Evolutionary conservation across 2,329 filamentous ascomycete genomes (phyloP), one percentile per base, ranked within the genome.

Genomic region (Drechslerella coelobrocha): DNA sequence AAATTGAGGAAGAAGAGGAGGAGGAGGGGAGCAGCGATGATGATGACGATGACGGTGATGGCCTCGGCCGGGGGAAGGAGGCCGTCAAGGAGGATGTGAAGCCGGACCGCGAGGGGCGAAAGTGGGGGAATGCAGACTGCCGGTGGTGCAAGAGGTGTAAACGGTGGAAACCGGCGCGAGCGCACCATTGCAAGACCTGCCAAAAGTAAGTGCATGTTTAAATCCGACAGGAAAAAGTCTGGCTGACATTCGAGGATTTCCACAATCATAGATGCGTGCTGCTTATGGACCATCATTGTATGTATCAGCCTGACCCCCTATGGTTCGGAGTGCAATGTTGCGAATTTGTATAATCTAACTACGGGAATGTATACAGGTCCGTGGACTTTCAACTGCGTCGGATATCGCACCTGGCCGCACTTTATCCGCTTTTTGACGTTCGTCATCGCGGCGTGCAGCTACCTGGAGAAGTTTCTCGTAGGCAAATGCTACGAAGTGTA

Each of bases 371-470:
- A 10, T 17, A 10, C 5, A 72, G 68, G 68, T 77, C 89, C 90
- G 1, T 94, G 90, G 90, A 93, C 89, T 2, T 82, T 80, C 71
- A 93, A 92, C 79, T 95, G 91, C 80, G 89, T 94, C 57, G 92
- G 89, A 10, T 85, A 92, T 78, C 88, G 87, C 69, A 92, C 89
- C 0, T 90, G 92, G 75, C 90, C 91, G 6, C 88, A 93, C 80
- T 94, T 94, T 79, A 73, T 92, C 50, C 89, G 90, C 75, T 93
- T 94, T 80, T 82, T 94, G 45, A 77, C 86, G 73, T 92, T 86
- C 77, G 83, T 89, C 24, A 88, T 89, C 75, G 68, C 84, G 12
- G 82, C 88, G 1, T 86, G 91, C 74, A 74, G 78, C n/a, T 87
- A 87, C 60, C 83, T 93, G 4, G 81, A 82, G 57, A 82, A 81